These are phyloP conservation scores for Carex cristatella DNA, from an alignment of 176 grass and related monocot species.

Conservation along the genomic window DNA sequence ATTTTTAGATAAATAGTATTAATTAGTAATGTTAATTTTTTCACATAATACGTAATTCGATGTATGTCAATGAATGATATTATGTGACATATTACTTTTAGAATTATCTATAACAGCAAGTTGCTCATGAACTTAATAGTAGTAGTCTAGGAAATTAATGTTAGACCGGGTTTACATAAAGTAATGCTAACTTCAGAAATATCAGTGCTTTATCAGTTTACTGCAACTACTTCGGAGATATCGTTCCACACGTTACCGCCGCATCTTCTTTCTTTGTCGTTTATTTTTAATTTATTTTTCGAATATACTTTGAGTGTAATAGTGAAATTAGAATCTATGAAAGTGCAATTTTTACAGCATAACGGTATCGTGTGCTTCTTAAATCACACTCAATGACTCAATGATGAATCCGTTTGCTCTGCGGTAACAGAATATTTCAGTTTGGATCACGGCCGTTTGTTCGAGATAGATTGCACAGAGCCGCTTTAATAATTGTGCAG, in stretches of 20 bases:
- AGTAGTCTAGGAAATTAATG: not conserved
- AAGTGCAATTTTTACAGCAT: not conserved
- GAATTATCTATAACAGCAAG: not conserved
- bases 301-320: conserved; percentile 19
- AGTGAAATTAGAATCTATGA: not conserved
- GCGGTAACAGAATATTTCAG: too few species aligned
- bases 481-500: too few species aligned
- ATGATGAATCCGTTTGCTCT: not conserved
- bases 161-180: not conserved
- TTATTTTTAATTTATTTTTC: not conserved
- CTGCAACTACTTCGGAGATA: not conserved
- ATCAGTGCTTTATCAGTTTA: not conserved
- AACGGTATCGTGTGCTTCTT: not conserved
- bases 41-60: not conserved
- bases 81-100: not conserved
- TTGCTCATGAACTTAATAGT: not conserved
- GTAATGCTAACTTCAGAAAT: not conserved
- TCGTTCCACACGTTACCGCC: not conserved
- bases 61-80: not conserved
- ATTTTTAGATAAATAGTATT: not conserved
- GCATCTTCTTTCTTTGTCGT: not conserved
- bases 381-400: not conserved
- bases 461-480: too few species aligned
- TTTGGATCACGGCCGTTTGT: too few species aligned
- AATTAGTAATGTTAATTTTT: not conserved